Base-by-base conservation (phyloP, 2,329 filamentous ascomycete genomes). In the Aspergillus sp. region DNA sequence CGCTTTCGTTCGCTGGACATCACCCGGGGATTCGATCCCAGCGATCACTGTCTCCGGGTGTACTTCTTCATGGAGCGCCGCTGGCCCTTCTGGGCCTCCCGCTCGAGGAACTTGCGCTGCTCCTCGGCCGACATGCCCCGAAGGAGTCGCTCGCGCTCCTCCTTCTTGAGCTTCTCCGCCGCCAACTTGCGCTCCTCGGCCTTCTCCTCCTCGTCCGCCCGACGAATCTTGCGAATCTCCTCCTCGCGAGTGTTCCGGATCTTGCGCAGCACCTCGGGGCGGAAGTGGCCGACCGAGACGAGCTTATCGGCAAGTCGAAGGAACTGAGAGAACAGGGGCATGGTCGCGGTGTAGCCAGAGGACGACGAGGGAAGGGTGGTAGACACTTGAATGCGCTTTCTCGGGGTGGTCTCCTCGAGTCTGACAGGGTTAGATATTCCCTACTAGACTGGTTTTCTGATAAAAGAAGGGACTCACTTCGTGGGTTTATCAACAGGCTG, bases 201-300 rank as follows among this genome's bases (percentile, higher is more conserved):
- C 69, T 84, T 83, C 66, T 85, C 83, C 48, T 83, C 90, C 59
- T 97, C 91, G 49, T 87, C 84, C 0, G 83, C 77, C 75, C 89
- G 91, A 71, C 88, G 86, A 66, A 99, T 85, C 76, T 88, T 88
- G 67, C 83, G 82, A 64, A 89, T 83, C 65, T 89, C 87, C 52
- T 89, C 87, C 41, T 97, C 93, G 58, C 94, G 91, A 31, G 86
- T 87, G 56, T 78, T 78, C 65, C 85, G 86, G 61, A 99, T 81
- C 79, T 95, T 96, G 72, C 89, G 89, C 70, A 88, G 77, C 31
- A 96, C 91, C 78, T 97, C 90, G 34, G 89, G 85, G 11, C 94
- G 89, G 86, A 97, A 97, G 73, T 90, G 92, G 10, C 85, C 92
- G 21, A 76, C 75, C 51, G 84, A 78, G 52, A 88, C 91, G 45